A percentile compares a stretch with the other conserved stretches of the same genome.
Conservation (phyloP, 306 rosid species). For the Rubus parviflorus region DNA sequence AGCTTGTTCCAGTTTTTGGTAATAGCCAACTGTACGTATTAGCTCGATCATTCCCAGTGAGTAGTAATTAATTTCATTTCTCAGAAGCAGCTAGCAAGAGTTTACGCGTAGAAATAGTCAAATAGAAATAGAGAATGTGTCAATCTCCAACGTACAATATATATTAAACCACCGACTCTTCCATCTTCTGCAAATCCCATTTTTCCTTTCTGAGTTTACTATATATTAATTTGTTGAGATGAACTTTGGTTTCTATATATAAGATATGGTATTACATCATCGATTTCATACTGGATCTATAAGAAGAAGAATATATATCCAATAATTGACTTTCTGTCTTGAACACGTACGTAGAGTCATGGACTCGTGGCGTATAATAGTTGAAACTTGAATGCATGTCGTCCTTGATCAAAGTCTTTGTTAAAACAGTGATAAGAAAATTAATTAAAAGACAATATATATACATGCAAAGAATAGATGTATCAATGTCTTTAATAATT, state of each 20-base stretch:
- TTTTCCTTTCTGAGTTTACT: too few relatives aligned
- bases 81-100: neutral
- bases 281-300: too few relatives aligned
- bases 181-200: too few relatives aligned
- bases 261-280: too few relatives aligned
- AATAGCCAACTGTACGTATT: neutral
- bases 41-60: neutral
- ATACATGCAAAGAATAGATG: neutral
- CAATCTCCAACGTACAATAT: too few relatives aligned
- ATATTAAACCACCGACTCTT: too few relatives aligned
- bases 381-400: conserved; percentile 1
- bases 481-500: neutral
- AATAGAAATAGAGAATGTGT: too few relatives aligned
- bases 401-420: neutral
- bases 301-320: too few relatives aligned
- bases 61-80: neutral
- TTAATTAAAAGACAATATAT: neutral
- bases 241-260: neutral
- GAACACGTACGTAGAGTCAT: conserved; percentile 3
- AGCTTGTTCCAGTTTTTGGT: neutral
- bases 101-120: too few relatives aligned
- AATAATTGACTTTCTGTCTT: neutral
- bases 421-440: neutral
- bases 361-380: neutral
- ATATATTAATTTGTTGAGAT: neutral